These are phyloP conservation scores for Botryotinia convoluta DNA, from an alignment of 2,329 filamentous ascomycete genomes.

Conservation along the genomic window DNA sequence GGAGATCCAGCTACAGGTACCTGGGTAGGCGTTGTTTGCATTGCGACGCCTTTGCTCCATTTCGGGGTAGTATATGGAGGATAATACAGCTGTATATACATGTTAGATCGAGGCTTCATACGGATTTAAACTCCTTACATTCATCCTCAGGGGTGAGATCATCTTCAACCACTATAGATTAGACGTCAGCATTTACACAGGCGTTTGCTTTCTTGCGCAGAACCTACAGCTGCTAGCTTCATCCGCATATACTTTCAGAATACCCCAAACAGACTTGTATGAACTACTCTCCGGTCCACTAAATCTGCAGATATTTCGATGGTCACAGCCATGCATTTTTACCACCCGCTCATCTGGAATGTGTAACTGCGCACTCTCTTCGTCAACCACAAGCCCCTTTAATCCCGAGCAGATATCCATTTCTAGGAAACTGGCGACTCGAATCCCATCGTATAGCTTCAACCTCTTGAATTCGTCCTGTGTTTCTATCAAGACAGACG, in stretches of 20 bases:
- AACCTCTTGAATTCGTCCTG: constrained; percentile 24
- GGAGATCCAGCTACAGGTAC: constrained; percentile 41
- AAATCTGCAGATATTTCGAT: constrained; percentile 25
- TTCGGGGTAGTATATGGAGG: constrained; percentile 36
- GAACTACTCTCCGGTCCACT: constrained; percentile 1
- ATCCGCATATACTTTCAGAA: constrained; percentile 10
- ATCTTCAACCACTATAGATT: constrained; percentile 5
- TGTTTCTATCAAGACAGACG: constrained; percentile 19
- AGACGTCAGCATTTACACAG: not conserved
- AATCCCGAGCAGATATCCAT: not conserved
- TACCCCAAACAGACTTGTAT: not conserved
- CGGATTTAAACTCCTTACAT: not conserved
- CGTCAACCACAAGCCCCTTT: constrained; percentile 17
- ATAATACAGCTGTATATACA: not conserved
- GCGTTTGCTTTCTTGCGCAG: not conserved
- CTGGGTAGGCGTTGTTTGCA: constrained; percentile 27
- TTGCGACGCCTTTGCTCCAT: constrained; percentile 35
- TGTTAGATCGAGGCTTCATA: not conserved
- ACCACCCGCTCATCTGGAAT: constrained; percentile 6
- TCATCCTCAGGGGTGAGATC: not conserved
- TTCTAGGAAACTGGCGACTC: not conserved
- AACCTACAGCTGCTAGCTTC: constrained; percentile 5
- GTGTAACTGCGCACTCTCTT: constrained; percentile 13
- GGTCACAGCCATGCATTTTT: constrained; percentile 22
- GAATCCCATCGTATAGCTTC: not conserved